A percentile compares a stretch with the other conserved stretches of the same genome.
Conservation (phyloP, 169 alveolate species). For the Eimeria brunetti region DNA sequence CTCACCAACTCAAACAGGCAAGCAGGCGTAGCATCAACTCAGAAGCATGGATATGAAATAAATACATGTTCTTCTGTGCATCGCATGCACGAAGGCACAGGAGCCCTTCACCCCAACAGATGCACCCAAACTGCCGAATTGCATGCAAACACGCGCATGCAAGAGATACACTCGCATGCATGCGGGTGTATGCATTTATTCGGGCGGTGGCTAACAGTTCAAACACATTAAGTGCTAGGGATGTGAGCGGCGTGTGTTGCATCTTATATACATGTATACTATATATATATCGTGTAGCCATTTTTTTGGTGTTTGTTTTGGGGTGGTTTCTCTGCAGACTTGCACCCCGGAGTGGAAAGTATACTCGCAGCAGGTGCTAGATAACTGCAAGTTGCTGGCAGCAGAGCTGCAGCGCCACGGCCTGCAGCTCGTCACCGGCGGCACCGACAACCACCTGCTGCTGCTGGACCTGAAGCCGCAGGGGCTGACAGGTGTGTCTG, state of each 20-base stretch:
- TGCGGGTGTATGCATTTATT: neutral
- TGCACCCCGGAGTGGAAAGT: constrained; percentile 79
- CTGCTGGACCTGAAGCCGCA: constrained; percentile 91
- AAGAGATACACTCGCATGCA: too few species aligned
- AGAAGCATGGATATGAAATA: neutral
- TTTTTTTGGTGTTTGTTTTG: neutral
- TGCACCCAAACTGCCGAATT: neutral
- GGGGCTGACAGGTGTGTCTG: constrained; percentile 88
- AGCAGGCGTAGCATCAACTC: neutral
- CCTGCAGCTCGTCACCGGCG: constrained; percentile 87
- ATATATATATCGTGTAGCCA: too few species aligned
- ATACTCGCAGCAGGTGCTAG: constrained; percentile 71
- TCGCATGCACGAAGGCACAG: neutral
- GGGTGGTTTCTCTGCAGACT: constrained; percentile 21
- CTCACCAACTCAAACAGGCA: constrained; percentile 91
- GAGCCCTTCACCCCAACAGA: neutral
- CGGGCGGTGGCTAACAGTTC: neutral
- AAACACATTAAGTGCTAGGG: neutral
- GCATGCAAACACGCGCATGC: too few species aligned
- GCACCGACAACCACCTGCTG: constrained; percentile 96
- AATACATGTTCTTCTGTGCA: neutral
- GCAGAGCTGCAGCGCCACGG: constrained; percentile 59
- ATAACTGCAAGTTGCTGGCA: constrained; percentile 70
- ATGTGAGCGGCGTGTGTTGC: neutral
- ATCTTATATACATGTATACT: too few species aligned